Percentiles rank a stretch among this genome's conserved stretches.
phyloP scores from a whole-genome alignment of 257 asterid genomes.

The Knoxia roxburghii region DNA sequence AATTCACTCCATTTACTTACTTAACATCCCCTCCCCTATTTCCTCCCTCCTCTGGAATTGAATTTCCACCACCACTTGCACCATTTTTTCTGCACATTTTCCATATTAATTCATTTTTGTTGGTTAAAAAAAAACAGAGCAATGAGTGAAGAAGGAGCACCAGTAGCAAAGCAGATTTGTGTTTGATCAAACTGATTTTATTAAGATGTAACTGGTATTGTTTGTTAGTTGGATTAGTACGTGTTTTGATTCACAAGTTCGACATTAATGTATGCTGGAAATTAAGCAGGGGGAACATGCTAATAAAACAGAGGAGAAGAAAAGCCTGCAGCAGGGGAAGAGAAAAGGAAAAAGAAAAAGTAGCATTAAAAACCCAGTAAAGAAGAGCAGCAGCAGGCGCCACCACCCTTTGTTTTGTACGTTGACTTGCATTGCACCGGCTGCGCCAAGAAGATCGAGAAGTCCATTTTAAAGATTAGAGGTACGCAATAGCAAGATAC shows the following conservation, averaged over 20 bases:
- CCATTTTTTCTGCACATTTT: too few relatives aligned
- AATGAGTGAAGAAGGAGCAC: slow-evolving; percentile 10
- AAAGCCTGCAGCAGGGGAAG: slow-evolving; percentile 20
- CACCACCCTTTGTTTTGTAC: slow-evolving; percentile 46
- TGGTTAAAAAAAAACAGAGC: too few relatives aligned
- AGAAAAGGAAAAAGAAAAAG: slow-evolving; percentile 26
- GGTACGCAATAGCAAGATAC: too few relatives aligned
- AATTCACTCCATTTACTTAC: slow-evolving; percentile 28
- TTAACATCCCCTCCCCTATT: too few relatives aligned
- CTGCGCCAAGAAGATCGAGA: slow-evolving; percentile 79
- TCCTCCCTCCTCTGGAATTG: background rate
- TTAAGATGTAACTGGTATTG: too few relatives aligned
- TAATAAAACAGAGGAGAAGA: slow-evolving; percentile 32
- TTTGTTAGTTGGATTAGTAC: too few relatives aligned
- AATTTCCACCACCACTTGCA: too few relatives aligned
- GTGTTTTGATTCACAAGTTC: too few relatives aligned
- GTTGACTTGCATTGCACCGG: slow-evolving; percentile 84
- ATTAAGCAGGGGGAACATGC: slow-evolving; percentile 34
- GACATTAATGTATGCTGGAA: too few relatives aligned
- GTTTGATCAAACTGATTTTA: too few relatives aligned
- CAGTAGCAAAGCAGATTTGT: slow-evolving; percentile 7
- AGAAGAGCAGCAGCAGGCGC: slow-evolving; percentile 25
- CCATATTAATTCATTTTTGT: too few relatives aligned
- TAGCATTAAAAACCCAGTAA: slow-evolving; percentile 41
- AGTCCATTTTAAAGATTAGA: slow-evolving; percentile 63